These are phyloP conservation scores for Venturia pyrina DNA, from an alignment of 2,329 filamentous ascomycete species.

Conservation along the genomic window DNA sequence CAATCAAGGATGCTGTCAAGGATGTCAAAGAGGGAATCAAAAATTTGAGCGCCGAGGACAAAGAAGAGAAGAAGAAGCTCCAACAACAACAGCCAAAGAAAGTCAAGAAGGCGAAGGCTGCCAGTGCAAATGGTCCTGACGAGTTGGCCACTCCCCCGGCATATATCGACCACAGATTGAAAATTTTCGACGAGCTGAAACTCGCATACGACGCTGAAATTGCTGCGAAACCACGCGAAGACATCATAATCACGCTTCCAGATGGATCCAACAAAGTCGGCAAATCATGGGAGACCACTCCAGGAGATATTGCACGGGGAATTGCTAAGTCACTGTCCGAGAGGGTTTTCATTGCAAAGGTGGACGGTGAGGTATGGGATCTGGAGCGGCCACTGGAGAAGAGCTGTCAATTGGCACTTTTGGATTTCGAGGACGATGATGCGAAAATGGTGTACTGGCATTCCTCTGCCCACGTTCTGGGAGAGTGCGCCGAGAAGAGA, in stretches of 20 bases:
- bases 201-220: constrained; percentile 71
- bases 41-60: constrained; percentile 42
- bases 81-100: constrained; percentile 13
- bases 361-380: constrained; percentile 88
- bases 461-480: constrained; percentile 89
- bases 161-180: constrained; percentile 74
- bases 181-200: constrained; percentile 83
- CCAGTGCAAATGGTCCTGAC: constrained; percentile 31
- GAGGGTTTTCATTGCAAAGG: constrained; percentile 74
- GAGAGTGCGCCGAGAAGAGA: constrained; percentile 81
- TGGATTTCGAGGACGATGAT: constrained; percentile 66
- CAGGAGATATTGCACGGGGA: constrained; percentile 62
- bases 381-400: constrained; percentile 81
- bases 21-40: constrained; percentile 54
- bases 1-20: constrained; percentile 40
- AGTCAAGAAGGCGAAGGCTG: constrained; percentile 30
- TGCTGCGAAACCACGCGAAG: constrained; percentile 57
- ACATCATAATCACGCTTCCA: constrained; percentile 63
- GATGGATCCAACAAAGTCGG: constrained; percentile 63
- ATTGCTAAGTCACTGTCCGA: constrained; percentile 81
- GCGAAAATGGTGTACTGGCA: constrained; percentile 98
- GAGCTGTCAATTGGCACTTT: constrained; percentile 73
- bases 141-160: constrained; percentile 50
- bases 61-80: constrained; percentile 15
- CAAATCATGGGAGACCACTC: constrained; percentile 86